Evolutionary conservation across 2,329 filamentous ascomycete genomes (phyloP), one percentile per base, ranked within the genome.

Genomic region (Xylaria multiplex): DNA sequence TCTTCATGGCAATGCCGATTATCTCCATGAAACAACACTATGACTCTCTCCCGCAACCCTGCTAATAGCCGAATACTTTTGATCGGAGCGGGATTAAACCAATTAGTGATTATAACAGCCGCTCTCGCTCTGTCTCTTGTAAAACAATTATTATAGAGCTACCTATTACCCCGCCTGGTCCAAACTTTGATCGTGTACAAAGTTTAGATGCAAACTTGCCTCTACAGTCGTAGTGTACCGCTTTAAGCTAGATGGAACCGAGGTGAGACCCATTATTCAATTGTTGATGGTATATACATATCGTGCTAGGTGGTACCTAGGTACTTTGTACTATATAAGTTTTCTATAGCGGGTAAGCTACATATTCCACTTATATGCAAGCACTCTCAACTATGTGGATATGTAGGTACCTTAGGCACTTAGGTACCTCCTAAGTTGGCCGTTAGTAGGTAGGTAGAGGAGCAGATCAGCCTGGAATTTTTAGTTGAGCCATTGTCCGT

Each of bases 401-500:
- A 37, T 6, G 35, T 35, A 37, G n/a, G 11, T 11, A 9, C 32
- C 19, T 35, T 24, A 11, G 11, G 8, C 42, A 42, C 52, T 24
- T 35, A 35, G 9, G 32, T 35, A 35, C 32, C 32, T 35, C 32
- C 19, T 19, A 19, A 19, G 19, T 19, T 19, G 19, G 19, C 19
- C 19, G 27, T 27, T 27, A 5, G 14, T 16, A 13, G 16, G 46
- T 24, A 19, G 11, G 11, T 30, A 14, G 13, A 27, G 13, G 27
- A 16, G 35, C 5, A 42, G 59, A 54, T 52, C 30, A 54, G 59
- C 43, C 49, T 48, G 50, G 35, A 42, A 50, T 55, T 22, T n/a
- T 48, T 37, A 65, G 14, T 62, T 24, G 40, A 42, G 52, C 52
- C 57, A 65, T 59, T 54, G 53, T 54, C 65, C 65, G 62, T 62